phyloP scores from a whole-genome alignment of 164 flowering plant genomes.

The Amborella trichopoda region DNA sequence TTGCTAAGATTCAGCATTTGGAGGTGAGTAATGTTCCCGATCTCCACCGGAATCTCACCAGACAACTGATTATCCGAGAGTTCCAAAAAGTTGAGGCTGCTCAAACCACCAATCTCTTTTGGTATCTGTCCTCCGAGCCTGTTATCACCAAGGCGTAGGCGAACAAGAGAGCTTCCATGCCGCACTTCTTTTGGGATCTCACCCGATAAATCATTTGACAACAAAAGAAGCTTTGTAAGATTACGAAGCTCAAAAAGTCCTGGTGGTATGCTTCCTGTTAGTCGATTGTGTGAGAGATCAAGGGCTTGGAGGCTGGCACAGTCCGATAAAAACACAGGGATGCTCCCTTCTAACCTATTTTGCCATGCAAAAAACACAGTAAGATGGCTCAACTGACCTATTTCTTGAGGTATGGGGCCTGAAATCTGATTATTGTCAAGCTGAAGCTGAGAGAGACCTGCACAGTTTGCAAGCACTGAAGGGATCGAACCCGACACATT shows the following conservation, averaged over 20 bases:
- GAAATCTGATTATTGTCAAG: slow-evolving; percentile 58
- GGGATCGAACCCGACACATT: slow-evolving; percentile 67
- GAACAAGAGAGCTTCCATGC: slow-evolving; percentile 43
- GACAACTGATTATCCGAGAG: slow-evolving; percentile 47
- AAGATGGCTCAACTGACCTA: slow-evolving; percentile 34
- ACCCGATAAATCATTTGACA: slow-evolving; percentile 74
- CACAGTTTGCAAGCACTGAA: slow-evolving; percentile 32
- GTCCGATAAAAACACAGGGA: slow-evolving; percentile 35
- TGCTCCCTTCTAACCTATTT: slow-evolving; percentile 65
- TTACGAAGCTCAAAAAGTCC: slow-evolving; percentile 55
- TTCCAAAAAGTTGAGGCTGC: slow-evolving; percentile 57
- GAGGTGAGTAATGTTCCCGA: slow-evolving; percentile 41
- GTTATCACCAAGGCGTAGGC: slow-evolving; percentile 57
- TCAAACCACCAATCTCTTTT: slow-evolving; percentile 42
- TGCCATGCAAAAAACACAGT: slow-evolving; percentile 58
- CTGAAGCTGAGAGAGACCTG: slow-evolving; percentile 38
- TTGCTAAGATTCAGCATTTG: slow-evolving; percentile 55
- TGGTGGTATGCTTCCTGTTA: slow-evolving; percentile 58
- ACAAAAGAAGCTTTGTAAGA: slow-evolving; percentile 66
- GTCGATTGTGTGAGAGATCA: slow-evolving; percentile 59
- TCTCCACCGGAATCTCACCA: slow-evolving; percentile 60
- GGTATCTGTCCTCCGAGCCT: slow-evolving; percentile 63
- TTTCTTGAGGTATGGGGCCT: slow-evolving; percentile 51
- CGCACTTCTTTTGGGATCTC: slow-evolving; percentile 62
- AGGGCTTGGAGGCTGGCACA: slow-evolving; percentile 43